phyloP scores from a whole-genome alignment of 176 grass and related monocot species.

The Otatea glauca region DNA sequence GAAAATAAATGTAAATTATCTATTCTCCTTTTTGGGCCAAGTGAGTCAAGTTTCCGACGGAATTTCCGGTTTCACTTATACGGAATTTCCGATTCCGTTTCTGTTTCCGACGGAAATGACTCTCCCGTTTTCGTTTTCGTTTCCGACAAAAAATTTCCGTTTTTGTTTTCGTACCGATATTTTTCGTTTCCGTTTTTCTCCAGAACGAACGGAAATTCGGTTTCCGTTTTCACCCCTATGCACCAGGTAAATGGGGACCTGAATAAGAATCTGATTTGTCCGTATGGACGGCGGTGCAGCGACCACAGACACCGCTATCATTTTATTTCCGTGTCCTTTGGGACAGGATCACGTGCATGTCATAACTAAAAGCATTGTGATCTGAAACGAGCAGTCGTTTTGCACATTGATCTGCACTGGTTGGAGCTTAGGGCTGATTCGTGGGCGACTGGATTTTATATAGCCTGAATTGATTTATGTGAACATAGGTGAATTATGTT shows the following conservation, averaged over 20 bases:
- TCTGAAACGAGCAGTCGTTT: constrained; percentile 11
- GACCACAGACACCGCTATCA: neutral
- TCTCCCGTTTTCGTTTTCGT: too few relatives aligned
- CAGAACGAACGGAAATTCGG: too few relatives aligned
- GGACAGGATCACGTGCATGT: constrained; percentile 38
- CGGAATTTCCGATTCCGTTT: too few relatives aligned
- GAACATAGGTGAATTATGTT: neutral
- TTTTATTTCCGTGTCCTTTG: neutral
- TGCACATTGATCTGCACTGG: neutral
- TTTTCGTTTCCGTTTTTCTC: too few relatives aligned
- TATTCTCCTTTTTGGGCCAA: too few relatives aligned
- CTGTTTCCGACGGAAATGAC: too few relatives aligned
- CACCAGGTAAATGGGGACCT: neutral
- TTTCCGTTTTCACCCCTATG: too few relatives aligned
- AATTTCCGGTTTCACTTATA: too few relatives aligned
- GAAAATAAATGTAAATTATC: too few relatives aligned
- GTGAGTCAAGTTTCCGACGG: too few relatives aligned
- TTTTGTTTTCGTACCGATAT: too few relatives aligned
- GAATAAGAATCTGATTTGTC: neutral
- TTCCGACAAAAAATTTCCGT: too few relatives aligned
- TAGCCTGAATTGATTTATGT: neutral
- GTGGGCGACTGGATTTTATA: neutral
- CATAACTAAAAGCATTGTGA: neutral
- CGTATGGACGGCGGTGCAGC: neutral
- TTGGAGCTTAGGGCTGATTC: neutral